phyloP scores from a whole-genome alignment of 805 yeast species.

The Grigorovia humatica region DNA sequence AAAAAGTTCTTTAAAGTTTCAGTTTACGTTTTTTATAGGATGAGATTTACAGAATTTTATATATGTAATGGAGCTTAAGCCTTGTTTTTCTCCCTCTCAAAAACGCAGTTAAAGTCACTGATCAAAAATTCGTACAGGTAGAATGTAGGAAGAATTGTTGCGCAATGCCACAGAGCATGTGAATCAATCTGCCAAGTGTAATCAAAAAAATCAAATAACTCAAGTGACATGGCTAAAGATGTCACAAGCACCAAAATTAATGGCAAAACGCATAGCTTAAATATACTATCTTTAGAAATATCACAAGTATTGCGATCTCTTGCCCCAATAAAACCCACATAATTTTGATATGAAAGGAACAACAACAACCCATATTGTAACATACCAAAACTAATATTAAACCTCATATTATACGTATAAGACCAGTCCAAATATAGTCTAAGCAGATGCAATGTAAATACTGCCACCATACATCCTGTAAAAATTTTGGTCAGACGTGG shows the following conservation, averaged over 20 bases:
- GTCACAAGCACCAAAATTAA: conserved; percentile 42
- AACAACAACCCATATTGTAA: conserved; percentile 48
- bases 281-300: too few relatives aligned
- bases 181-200: conserved; percentile 67
- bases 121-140: conserved; percentile 58
- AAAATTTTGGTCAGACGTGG: conserved; percentile 29
- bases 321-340: conserved; percentile 1
- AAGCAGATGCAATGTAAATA: conserved; percentile 55
- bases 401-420: conserved; percentile 88
- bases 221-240: conserved; percentile 73
- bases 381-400: conserved; percentile 71
- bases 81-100: conserved; percentile 1
- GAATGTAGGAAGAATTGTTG: conserved; percentile 73
- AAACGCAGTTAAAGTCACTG: conserved; percentile 29
- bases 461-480: conserved; percentile 33
- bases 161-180: conserved; percentile 88
- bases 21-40: too few relatives aligned
- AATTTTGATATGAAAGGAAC: conserved; percentile 26
- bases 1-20: too few relatives aligned
- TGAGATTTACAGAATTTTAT: too few relatives aligned
- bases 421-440: conserved; percentile 69
- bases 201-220: conserved; percentile 82
- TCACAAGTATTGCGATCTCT: too few relatives aligned
- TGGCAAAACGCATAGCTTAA: conserved; percentile 36
- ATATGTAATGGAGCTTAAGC: not conserved